Percentiles rank a stretch among this genome's conserved stretches.
These are phyloP conservation scores for Picocystis salinarum DNA, from an alignment of 139 green algal genomes.

Conservation along the genomic window DNA sequence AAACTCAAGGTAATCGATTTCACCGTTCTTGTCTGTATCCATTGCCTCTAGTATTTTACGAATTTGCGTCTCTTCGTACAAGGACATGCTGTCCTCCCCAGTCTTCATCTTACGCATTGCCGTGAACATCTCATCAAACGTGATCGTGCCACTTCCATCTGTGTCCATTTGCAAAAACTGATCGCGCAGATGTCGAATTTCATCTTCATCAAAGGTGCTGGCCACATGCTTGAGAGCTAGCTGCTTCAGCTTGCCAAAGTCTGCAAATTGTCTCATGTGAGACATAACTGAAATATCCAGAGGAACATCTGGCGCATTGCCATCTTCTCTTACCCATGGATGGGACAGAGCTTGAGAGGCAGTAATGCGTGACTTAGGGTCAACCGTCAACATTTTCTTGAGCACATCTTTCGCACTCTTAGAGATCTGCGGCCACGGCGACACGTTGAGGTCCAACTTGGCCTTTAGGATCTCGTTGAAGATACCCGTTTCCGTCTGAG, in stretches of 20 bases:
- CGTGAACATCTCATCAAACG: conserved; percentile 3
- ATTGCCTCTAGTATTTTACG: conserved; percentile 9
- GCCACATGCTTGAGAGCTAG: conserved; percentile 1
- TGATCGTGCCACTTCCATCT: not conserved
- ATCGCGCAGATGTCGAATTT: conserved; percentile 1
- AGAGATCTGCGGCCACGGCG: conserved; percentile 17
- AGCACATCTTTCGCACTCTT: conserved; percentile 26
- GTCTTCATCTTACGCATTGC: conserved; percentile 1
- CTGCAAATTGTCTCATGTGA: too few relatives aligned
- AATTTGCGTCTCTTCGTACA: too few relatives aligned
- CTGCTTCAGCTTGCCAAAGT: conserved; percentile 6
- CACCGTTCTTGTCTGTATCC: conserved; percentile 5
- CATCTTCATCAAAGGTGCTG: not conserved
- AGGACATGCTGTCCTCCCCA: conserved; percentile 3
- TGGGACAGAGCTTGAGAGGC: conserved; percentile 22
- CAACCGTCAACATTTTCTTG: conserved; percentile 46
- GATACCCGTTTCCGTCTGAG: conserved; percentile 34
- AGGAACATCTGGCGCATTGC: not conserved
- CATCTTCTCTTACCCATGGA: conserved; percentile 17
- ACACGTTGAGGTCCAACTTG: conserved; percentile 18
- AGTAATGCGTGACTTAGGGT: conserved; percentile 35
- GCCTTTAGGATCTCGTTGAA: conserved; percentile 20
- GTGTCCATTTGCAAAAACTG: conserved; percentile 3
- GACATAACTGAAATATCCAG: not conserved
- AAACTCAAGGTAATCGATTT: conserved; percentile 22